These are phyloP conservation scores for Hemisphaericaspora subhashii DNA, from an alignment of 1,139 yeast genomes.

Conservation along the genomic window DNA sequence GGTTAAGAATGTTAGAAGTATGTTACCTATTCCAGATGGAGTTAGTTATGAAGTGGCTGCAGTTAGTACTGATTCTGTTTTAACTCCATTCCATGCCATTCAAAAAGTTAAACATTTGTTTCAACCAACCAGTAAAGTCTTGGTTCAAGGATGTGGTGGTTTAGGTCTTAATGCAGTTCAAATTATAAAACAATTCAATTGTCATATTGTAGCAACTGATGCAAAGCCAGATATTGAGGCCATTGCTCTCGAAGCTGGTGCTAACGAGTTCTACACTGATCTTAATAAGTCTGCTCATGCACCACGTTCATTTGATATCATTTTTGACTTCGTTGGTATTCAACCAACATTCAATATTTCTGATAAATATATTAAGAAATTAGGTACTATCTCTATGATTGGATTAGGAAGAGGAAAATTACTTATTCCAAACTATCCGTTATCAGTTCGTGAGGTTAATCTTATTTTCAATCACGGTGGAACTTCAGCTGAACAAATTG, in stretches of 20 bases:
- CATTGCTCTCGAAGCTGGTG: slow-evolving; percentile 40
- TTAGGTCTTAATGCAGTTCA: slow-evolving; percentile 52
- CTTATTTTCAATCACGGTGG: slow-evolving; percentile 50
- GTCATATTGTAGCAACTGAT: slow-evolving; percentile 42
- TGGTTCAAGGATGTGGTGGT: slow-evolving; percentile 52
- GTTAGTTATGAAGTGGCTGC: slow-evolving; percentile 50
- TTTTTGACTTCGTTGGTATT: slow-evolving; percentile 48
- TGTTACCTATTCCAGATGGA: slow-evolving; percentile 48
- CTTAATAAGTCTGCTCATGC: slow-evolving; percentile 27
- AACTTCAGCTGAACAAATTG: slow-evolving; percentile 42
- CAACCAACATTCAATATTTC: slow-evolving; percentile 37
- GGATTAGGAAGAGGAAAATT: slow-evolving; percentile 44
- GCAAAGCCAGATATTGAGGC: slow-evolving; percentile 30
- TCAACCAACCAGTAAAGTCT: slow-evolving; percentile 38
- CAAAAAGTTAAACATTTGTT: slow-evolving; percentile 35
- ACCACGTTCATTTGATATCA: slow-evolving; percentile 37
- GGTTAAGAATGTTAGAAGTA: slow-evolving; percentile 33
- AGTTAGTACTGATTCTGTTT: slow-evolving; percentile 48
- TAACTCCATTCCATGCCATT: slow-evolving; percentile 54
- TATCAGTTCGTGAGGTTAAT: slow-evolving; percentile 44
- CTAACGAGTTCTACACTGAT: slow-evolving; percentile 42
- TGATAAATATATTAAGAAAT: slow-evolving; percentile 32
- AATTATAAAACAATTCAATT: slow-evolving; percentile 41
- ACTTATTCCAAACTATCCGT: slow-evolving; percentile 31
- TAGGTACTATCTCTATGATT: slow-evolving; percentile 45